Conservation (phyloP, 768 basidiomycete genomes). For the Pulveroboletus ravenelii region DNA sequence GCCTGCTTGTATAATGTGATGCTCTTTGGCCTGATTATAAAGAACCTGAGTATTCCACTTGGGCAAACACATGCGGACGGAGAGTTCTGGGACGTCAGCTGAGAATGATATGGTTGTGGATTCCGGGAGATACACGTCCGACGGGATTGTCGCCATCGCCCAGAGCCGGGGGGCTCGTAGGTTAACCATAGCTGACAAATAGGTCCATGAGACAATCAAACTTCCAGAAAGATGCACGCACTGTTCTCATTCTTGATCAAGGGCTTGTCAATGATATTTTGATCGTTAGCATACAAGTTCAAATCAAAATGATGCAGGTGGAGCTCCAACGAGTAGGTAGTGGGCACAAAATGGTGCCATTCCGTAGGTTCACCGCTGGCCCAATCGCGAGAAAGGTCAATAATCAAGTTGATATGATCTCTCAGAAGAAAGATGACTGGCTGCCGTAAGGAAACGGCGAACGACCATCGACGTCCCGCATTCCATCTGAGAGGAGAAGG, state of each 20-base stretch:
- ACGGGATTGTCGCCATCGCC: slow-evolving; percentile 53
- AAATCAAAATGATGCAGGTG: slow-evolving; percentile 72
- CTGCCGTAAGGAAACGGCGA: slow-evolving; percentile 65
- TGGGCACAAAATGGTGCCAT: slow-evolving; percentile 81
- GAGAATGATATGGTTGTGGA: slow-evolving; percentile 62
- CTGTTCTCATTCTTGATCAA: slow-evolving; percentile 80
- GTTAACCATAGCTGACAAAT: slow-evolving; percentile 61
- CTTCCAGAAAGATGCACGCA: slow-evolving; percentile 27
- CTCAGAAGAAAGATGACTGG: slow-evolving; percentile 76
- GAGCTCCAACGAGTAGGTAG: slow-evolving; percentile 65
- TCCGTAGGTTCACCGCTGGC: slow-evolving; percentile 74
- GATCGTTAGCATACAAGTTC: slow-evolving; percentile 87
- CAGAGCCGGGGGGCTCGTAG: slow-evolving; percentile 55
- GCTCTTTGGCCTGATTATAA: slow-evolving; percentile 55
- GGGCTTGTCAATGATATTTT: slow-evolving; percentile 94
- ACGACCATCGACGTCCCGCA: slow-evolving; percentile 70
- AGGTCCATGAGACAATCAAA: background rate
- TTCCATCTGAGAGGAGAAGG: slow-evolving; percentile 85
- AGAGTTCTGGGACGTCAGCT: slow-evolving; percentile 53
- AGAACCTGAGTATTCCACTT: slow-evolving; percentile 85
- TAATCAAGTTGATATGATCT: slow-evolving; percentile 93
- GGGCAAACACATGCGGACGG: slow-evolving; percentile 64
- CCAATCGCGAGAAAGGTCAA: slow-evolving; percentile 93
- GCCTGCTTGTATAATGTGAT: slow-evolving; percentile 57
- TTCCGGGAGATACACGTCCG: slow-evolving; percentile 69